phyloP scores from a whole-genome alignment of 2,329 filamentous ascomycete genomes.

The Pestalotiopsis sp. region DNA sequence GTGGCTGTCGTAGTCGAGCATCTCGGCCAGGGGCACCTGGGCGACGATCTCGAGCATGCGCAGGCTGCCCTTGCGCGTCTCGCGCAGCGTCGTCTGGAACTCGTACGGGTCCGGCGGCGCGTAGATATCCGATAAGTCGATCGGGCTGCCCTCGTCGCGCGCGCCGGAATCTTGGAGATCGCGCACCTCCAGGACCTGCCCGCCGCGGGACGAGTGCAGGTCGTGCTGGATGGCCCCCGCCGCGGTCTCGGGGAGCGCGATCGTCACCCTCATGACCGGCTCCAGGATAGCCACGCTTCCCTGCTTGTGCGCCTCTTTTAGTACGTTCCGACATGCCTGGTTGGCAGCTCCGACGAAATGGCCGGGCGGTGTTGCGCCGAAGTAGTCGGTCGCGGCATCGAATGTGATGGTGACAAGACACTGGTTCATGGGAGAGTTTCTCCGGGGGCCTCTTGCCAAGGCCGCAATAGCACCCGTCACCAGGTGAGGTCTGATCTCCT shows the following conservation, averaged over 20 bases:
- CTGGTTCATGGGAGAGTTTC: slow-evolving; percentile 78
- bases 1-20: slow-evolving; percentile 92
- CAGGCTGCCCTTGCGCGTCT: slow-evolving; percentile 48
- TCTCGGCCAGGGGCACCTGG: slow-evolving; percentile 90
- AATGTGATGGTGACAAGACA: slow-evolving; percentile 73
- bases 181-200: slow-evolving; percentile 74
- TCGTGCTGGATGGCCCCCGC: slow-evolving; percentile 85
- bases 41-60: slow-evolving; percentile 72
- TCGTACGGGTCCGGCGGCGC: slow-evolving; percentile 84
- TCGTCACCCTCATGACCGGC: slow-evolving; percentile 88
- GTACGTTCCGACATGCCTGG: slow-evolving; percentile 67
- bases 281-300: slow-evolving; percentile 74
- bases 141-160: slow-evolving; percentile 47
- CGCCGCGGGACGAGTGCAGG: slow-evolving; percentile 74
- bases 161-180: slow-evolving; percentile 69
- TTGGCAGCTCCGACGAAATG: slow-evolving; percentile 67
- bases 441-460: slow-evolving; percentile 80
- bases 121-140: slow-evolving; percentile 79
- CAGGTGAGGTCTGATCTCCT: slow-evolving; percentile 61
- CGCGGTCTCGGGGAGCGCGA: slow-evolving; percentile 80
- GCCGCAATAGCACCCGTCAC: slow-evolving; percentile 82
- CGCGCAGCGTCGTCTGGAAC: slow-evolving; percentile 57
- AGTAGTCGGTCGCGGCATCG: slow-evolving; percentile 66
- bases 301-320: slow-evolving; percentile 62
- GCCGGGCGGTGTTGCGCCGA: slow-evolving; percentile 65